Percentiles rank a stretch among this genome's conserved stretches.
Conservation (phyloP, 2,329 filamentous ascomycete species). For the Nannizziopsis barbatae region DNA sequence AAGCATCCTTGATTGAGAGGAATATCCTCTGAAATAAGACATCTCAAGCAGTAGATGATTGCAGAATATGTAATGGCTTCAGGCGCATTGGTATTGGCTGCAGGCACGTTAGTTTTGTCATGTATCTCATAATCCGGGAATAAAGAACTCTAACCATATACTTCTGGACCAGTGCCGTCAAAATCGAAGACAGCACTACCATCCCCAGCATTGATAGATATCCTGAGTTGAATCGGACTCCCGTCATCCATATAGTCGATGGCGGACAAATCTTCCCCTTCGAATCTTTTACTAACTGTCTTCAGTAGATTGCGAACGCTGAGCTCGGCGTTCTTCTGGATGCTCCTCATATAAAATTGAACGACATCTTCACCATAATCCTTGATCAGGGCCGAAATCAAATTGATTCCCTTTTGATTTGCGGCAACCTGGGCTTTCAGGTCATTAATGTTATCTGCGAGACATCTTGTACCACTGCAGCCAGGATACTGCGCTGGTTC, state of each 20-base stretch:
- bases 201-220: constrained; percentile 59
- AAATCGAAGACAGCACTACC: constrained; percentile 68
- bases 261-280: constrained; percentile 54
- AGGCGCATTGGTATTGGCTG: constrained; percentile 62
- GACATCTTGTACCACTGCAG: constrained; percentile 62
- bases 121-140: background rate
- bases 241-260: constrained; percentile 77
- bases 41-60: constrained; percentile 70
- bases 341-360: constrained; percentile 66
- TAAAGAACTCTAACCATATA: constrained; percentile 44
- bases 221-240: constrained; percentile 59
- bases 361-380: constrained; percentile 65
- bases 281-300: constrained; percentile 52
- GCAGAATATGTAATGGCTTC: constrained; percentile 67
- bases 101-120: background rate
- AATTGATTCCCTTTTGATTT: constrained; percentile 67
- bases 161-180: constrained; percentile 63
- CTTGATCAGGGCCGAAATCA: constrained; percentile 58
- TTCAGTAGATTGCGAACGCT: constrained; percentile 61
- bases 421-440: constrained; percentile 72
- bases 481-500: constrained; percentile 61
- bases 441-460: constrained; percentile 71
- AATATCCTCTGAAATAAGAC: constrained; percentile 64
- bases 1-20: constrained; percentile 75
- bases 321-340: constrained; percentile 64